A percentile compares a stretch with the other conserved stretches of the same genome.
Conservation (phyloP, 2,329 filamentous ascomycete species). For the Basipetospora chlamydospora region DNA sequence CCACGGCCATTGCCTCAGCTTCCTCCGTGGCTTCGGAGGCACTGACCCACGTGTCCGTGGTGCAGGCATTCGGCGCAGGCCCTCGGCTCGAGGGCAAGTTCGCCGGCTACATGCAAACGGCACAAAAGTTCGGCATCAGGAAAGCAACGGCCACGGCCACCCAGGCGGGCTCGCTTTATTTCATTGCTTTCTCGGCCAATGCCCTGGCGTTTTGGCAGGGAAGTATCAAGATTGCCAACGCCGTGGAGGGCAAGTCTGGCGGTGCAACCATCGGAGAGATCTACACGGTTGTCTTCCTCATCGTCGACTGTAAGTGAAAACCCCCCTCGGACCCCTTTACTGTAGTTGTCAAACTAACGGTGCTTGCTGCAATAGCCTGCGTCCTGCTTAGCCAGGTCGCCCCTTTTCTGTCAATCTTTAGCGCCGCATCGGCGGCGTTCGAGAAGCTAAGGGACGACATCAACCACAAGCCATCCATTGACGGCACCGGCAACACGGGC, state of each 20-base stretch:
- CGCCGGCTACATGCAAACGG: conserved; percentile 31
- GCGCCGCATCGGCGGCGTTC: conserved; percentile 42
- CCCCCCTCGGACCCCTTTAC: not conserved
- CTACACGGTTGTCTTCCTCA: conserved; percentile 50
- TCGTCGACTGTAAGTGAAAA: conserved; percentile 39
- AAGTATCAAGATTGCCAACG: conserved; percentile 32
- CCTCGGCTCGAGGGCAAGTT: conserved; percentile 45
- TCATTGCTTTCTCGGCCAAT: conserved; percentile 53
- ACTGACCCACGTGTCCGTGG: conserved; percentile 43
- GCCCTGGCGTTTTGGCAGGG: conserved; percentile 56
- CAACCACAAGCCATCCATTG: conserved; percentile 31
- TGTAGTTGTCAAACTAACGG: conserved; percentile 1
- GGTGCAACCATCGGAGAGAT: conserved; percentile 29
- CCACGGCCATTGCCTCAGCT: conserved; percentile 38
- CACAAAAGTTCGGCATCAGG: conserved; percentile 37
- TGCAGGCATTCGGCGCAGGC: conserved; percentile 49
- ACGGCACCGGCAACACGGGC: conserved; percentile 19
- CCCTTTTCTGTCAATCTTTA: conserved; percentile 47
- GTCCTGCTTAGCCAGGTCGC: conserved; percentile 49
- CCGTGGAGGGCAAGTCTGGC: conserved; percentile 18
- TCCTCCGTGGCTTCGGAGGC: conserved; percentile 49
- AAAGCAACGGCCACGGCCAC: conserved; percentile 42
- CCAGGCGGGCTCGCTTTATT: conserved; percentile 48
- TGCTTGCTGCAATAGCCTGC: conserved; percentile 23
- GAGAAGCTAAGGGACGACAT: conserved; percentile 44